These are phyloP conservation scores for Petunia secreta DNA, from an alignment of 257 asterid species.

Conservation along the genomic window DNA sequence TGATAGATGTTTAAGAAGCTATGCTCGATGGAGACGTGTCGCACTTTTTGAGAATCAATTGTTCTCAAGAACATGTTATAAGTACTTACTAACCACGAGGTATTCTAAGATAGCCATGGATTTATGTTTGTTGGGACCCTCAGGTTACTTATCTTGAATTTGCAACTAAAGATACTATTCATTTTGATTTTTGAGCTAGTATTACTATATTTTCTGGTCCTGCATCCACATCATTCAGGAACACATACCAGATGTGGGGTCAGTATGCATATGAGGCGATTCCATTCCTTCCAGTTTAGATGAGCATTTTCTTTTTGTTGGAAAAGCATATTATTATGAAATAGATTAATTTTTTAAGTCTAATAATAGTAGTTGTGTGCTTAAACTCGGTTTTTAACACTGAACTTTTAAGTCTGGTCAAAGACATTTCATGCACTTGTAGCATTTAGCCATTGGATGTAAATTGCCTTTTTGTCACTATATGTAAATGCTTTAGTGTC, in stretches of 20 bases:
- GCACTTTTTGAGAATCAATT: not conserved
- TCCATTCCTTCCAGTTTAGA: not conserved
- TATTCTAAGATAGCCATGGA: not conserved
- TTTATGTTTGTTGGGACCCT: not conserved
- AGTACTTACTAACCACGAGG: not conserved
- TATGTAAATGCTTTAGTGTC: not conserved
- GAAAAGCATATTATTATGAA: not conserved
- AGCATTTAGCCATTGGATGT: conserved; percentile 5
- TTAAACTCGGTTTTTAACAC: not conserved
- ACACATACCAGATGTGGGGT: not conserved
- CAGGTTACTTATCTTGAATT: not conserved
- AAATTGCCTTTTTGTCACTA: not conserved
- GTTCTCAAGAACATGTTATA: not conserved
- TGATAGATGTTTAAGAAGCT: not conserved
- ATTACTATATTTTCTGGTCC: not conserved
- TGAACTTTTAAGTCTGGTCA: not conserved
- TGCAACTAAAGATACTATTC: conserved; percentile 8
- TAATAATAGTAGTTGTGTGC: not conserved
- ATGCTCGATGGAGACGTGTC: not conserved
- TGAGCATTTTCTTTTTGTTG: not conserved
- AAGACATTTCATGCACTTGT: not conserved
- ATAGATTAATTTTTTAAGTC: conserved; percentile 6
- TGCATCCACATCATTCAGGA: not conserved
- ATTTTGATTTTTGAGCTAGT: not conserved
- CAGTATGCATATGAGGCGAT: conserved; percentile 1